Evolutionary conservation across 768 basidiomycete genomes (phyloP), one percentile per base, ranked within the genome.

Genomic region (Russula sp.): DNA sequence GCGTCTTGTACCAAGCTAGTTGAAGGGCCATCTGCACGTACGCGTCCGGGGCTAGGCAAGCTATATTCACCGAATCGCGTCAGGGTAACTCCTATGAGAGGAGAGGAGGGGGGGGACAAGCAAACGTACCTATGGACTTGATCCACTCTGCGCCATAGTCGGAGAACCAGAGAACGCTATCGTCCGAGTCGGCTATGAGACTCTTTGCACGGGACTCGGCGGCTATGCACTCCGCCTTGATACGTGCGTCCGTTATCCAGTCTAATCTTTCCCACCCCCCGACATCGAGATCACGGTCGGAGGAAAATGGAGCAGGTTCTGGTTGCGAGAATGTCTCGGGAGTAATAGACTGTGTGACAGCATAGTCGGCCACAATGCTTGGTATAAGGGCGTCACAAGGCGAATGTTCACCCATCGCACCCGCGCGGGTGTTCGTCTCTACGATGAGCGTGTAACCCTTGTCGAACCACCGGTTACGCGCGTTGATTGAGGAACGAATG

Each of bases 21-120:
- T 98, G 95, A 20, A 97, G 78, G 0, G 85, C 90, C 82, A 96
- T 89, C 72, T 98, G 95, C 54, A 96, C 82, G 75, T 84, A 97
- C 1, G 89, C 89, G 70, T 98, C 95, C 0, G 94, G 85, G 4
- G 82, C 76, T 20, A 81, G 73, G 45, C 79, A 78, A 51, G 79
- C 85, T 87, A 57, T 27, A 45, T 18, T n/a, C 18, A 1, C 16
- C 35, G 35, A 49, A 47, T n/a, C 22, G 31, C 10, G 50, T 56
- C 11, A 52, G 57, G 7, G 37, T 50, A 61, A 39, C 32, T 20
- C 34, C 6, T 14, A 50, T 51, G 37, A 45, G 11, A 13, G n/a
- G 20, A 22, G 9, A 39, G 39, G 22, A 8, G 27, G 18, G 20
- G 22, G 31, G 9, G 44, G 39, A 27, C 16, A 22, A 54, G 6